Percentiles rank a stretch among this genome's conserved stretches.
Conservation (phyloP, 1,139 yeast species). For the Torulaspora pretoriensis region DNA sequence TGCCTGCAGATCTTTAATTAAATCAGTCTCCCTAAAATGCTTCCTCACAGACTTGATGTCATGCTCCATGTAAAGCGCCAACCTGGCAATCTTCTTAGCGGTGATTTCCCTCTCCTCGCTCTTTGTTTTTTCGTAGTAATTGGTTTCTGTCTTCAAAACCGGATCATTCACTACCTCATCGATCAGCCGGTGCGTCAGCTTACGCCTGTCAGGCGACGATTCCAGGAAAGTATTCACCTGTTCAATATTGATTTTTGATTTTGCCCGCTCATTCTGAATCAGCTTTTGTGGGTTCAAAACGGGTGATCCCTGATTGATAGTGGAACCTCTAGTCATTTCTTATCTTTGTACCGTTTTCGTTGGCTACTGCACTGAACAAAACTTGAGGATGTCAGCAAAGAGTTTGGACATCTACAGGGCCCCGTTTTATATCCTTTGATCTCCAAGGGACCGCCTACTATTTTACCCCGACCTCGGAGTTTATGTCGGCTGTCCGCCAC, state of each 20-base stretch:
- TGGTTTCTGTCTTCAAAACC: slow-evolving; percentile 45
- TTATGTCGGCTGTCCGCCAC: not conserved
- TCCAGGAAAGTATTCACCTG: slow-evolving; percentile 52
- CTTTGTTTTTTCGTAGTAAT: slow-evolving; percentile 52
- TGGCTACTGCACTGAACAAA: too few relatives aligned
- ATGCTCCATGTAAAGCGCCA: slow-evolving; percentile 48
- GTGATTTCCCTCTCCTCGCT: slow-evolving; percentile 50
- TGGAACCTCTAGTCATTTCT: slow-evolving; percentile 31
- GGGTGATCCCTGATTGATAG: slow-evolving; percentile 22
- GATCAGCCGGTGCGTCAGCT: slow-evolving; percentile 45
- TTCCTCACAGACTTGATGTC: slow-evolving; percentile 37
- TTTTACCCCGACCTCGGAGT: slow-evolving; percentile 1
- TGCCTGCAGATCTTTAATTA: slow-evolving; percentile 27
- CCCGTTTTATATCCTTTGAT: not conserved
- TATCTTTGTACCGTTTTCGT: not conserved
- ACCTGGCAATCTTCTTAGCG: slow-evolving; percentile 46
- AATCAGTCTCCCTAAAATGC: slow-evolving; percentile 24
- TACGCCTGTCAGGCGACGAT: slow-evolving; percentile 47
- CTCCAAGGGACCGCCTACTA: too few relatives aligned
- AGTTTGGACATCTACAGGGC: not conserved
- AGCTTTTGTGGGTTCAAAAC: slow-evolving; percentile 32
- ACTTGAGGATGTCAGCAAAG: too few relatives aligned
- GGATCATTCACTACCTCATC: slow-evolving; percentile 55
- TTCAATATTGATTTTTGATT: slow-evolving; percentile 45
- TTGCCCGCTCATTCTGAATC: slow-evolving; percentile 47